phyloP scores from a whole-genome alignment of 2,329 filamentous ascomycete genomes.

The Colletotrichum noveboracense region DNA sequence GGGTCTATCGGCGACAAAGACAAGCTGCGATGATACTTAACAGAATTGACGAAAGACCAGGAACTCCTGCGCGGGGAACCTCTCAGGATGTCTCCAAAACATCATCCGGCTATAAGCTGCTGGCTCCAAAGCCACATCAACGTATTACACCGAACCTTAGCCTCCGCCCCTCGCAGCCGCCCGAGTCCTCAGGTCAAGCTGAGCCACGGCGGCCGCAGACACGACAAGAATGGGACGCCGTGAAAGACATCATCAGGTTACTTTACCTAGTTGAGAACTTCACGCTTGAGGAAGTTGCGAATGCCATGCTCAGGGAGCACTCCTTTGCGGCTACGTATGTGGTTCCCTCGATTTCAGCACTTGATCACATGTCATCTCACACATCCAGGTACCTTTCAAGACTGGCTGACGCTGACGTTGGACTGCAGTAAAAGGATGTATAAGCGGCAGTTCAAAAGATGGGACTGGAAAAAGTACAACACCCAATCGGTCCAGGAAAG shows the following conservation, averaged over 20 bases:
- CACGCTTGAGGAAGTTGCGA: neutral
- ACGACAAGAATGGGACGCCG: fast-evolving
- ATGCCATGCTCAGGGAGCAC: fast-evolving
- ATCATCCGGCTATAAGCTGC: neutral
- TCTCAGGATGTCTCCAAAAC: neutral
- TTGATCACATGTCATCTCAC: too few relatives aligned
- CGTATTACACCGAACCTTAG: fast-evolving
- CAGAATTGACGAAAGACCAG: fast-evolving
- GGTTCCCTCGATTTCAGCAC: too few relatives aligned
- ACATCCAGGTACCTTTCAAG: too few relatives aligned
- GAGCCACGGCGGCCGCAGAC: neutral
- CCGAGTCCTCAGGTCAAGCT: fast-evolving
- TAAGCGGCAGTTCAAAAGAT: neutral
- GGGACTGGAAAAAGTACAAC: neutral
- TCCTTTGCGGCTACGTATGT: neutral
- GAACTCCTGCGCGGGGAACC: neutral
- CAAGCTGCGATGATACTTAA: neutral
- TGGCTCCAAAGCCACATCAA: neutral
- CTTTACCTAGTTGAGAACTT: neutral
- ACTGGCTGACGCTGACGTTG: too few relatives aligned
- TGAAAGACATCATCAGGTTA: fast-evolving
- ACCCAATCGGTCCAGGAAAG: neutral
- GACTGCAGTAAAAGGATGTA: neutral
- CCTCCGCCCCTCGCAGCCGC: fast-evolving
- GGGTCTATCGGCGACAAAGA: too few relatives aligned